These are phyloP conservation scores for Plicaturopsis crispa DNA, from an alignment of 768 basidiomycete species.

Conservation along the genomic window DNA sequence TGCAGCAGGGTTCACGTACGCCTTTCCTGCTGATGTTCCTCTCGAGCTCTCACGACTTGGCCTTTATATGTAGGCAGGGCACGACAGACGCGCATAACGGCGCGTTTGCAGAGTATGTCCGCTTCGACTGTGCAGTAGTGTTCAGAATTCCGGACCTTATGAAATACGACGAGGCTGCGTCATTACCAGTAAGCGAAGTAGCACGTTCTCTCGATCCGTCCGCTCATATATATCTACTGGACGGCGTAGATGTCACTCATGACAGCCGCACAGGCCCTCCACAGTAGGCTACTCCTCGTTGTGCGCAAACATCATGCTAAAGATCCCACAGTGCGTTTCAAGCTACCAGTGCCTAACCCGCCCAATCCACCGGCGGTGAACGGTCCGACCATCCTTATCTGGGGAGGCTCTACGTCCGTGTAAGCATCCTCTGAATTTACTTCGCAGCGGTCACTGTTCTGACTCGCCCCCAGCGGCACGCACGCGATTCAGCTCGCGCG, in stretches of 20 bases:
- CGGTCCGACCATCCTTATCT: not conserved
- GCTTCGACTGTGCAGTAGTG: not conserved
- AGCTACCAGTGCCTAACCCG: not conserved
- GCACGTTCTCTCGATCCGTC: too few species aligned
- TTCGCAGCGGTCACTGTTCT: too few species aligned
- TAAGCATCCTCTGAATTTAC: too few species aligned
- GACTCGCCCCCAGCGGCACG: too few species aligned
- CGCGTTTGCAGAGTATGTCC: slow-evolving; percentile 3
- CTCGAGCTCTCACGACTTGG: too few species aligned
- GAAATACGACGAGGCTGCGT: slow-evolving; percentile 2
- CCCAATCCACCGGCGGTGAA: not conserved
- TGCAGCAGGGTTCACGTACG: slow-evolving; percentile 6
- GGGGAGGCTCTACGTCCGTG: slow-evolving; percentile 2
- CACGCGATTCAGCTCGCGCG: slow-evolving; percentile 6
- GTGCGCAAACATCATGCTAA: too few species aligned
- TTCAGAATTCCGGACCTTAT: slow-evolving; percentile 2
- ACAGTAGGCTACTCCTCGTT: too few species aligned
- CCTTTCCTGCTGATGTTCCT: too few species aligned
- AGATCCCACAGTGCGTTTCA: too few species aligned
- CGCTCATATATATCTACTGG: too few species aligned
- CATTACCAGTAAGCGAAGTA: not conserved
- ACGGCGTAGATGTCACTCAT: not conserved
- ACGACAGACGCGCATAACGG: not conserved
- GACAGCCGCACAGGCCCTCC: slow-evolving; percentile 1
- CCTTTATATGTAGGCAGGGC: too few species aligned